A percentile compares a stretch with the other conserved stretches of the same genome.
Evolutionary conservation across 306 rosid species (phyloP).

Genomic region (Cucurbita ficifolia): DNA sequence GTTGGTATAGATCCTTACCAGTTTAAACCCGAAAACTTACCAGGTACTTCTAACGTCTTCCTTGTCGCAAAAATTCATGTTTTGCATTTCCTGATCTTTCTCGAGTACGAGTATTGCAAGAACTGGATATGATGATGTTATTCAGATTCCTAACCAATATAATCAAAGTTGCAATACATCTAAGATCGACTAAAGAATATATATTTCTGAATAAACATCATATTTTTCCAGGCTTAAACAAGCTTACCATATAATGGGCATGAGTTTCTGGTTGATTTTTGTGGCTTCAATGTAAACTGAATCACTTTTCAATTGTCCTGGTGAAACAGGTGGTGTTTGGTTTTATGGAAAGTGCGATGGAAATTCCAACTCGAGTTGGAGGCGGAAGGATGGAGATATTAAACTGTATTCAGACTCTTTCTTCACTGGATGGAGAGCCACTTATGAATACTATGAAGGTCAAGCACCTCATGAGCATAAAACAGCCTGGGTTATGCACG

Average conservation of each 20-base stretch:
- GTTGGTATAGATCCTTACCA: slow-evolving; percentile 16
- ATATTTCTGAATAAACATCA: neutral
- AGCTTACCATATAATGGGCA: neutral
- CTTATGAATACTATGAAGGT: slow-evolving; percentile 15
- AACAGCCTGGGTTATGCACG: slow-evolving; percentile 20
- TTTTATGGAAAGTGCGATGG: neutral
- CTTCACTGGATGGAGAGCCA: slow-evolving; percentile 14
- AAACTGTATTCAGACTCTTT: slow-evolving; percentile 6
- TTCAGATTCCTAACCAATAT: neutral
- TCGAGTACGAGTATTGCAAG: neutral
- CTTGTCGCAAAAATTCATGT: neutral
- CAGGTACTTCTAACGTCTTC: slow-evolving; percentile 10
- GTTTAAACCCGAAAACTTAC: slow-evolving; percentile 11
- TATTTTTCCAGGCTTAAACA: neutral
- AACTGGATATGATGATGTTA: neutral
- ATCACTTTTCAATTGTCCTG: neutral
- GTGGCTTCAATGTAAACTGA: neutral
- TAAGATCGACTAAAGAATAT: neutral
- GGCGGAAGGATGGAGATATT: slow-evolving; percentile 5
- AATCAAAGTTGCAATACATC: neutral
- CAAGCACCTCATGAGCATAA: slow-evolving; percentile 8
- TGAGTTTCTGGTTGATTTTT: neutral
- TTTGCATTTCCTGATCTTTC: neutral
- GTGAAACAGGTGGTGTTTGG: slow-evolving; percentile 16
- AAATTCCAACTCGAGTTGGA: slow-evolving; percentile 16